Evolutionary conservation across 345 rosid genomes (phyloP).

Genomic region (Populus nigra): DNA sequence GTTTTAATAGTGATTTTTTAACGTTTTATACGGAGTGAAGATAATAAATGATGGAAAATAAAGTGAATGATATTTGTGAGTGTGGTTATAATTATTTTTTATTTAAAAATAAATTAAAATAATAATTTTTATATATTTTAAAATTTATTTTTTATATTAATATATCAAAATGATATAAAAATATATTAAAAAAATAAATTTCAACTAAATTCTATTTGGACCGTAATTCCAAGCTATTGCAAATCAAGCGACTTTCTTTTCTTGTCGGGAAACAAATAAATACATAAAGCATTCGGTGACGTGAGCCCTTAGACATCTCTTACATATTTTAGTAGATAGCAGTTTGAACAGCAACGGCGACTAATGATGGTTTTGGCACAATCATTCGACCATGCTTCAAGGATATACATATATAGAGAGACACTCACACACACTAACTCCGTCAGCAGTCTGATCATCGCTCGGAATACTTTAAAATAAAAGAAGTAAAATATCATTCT

Average conservation of each 20-base stretch:
- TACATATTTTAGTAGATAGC: background rate
- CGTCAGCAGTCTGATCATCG: background rate
- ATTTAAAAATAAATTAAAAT: too few relatives aligned
- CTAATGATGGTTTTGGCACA: background rate
- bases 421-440: background rate
- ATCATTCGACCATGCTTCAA: background rate
- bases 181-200: too few relatives aligned
- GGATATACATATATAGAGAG: background rate
- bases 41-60: too few relatives aligned
- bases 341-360: background rate
- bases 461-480: background rate
- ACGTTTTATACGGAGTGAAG: too few relatives aligned
- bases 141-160: too few relatives aligned
- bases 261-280: background rate
- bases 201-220: too few relatives aligned
- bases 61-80: fast-evolving
- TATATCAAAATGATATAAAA: too few relatives aligned
- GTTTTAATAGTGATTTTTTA: too few relatives aligned
- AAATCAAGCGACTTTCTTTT: too few relatives aligned
- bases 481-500: background rate
- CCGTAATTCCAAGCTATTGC: too few relatives aligned
- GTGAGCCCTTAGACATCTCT: background rate
- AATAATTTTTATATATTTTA: too few relatives aligned
- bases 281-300: background rate
- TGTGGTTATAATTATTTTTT: too few relatives aligned